Evolutionary conservation across 208 protist species (phyloP), one percentile per base, ranked within the genome.

Genomic region (Crithidia bombi): DNA sequence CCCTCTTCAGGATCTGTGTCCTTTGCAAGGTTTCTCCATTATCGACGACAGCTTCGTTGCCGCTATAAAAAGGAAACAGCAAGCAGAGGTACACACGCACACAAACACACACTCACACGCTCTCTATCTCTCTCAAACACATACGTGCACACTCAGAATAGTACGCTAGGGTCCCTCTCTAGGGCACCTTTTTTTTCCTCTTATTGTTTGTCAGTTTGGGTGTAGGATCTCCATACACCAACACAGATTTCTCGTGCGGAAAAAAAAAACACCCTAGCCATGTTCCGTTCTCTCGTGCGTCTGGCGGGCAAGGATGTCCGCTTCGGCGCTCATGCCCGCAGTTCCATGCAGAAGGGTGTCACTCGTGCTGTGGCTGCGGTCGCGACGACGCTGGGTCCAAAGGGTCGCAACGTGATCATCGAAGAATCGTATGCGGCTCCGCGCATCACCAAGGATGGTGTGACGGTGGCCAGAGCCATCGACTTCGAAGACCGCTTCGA

Each of bases 361-460:
- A 89, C 98, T 57, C 92, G 97, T 56, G 88, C 99, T 19, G 96
- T 98, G 12, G 95, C 97, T 11, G 97, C 98, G 23, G 98, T 99
- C 10, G 86, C 97, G 44, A 96, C 97, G 39, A 99, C 98, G 33
- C 92, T 99, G 19, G 99, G 99, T 21, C 99, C 99, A 77, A 99
- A 98, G 89, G 98, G 98, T 43, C 88, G 98, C 67, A 99, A 99
- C 78, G 98, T 99, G 26, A 96, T 99, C 39, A 97, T 99, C 44
- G 98, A 99, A 72, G 98, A 99, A 80, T 65, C 87, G 50, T 99
- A 98, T 78, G 98, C 97, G 57, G 67, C 89, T 23, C 98, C 99
- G 47, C 98, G 99, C 75, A 99, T 99, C 85, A 99, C 99, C 38
- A 99, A 99, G 93, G 99, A 99, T 72, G 99, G 99, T 85, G 99